Percentiles rank a stretch among this genome's conserved stretches.
Evolutionary conservation across 371 early-diverging fungal genomes (phyloP).

Genomic region (Mucor circinelloides): DNA sequence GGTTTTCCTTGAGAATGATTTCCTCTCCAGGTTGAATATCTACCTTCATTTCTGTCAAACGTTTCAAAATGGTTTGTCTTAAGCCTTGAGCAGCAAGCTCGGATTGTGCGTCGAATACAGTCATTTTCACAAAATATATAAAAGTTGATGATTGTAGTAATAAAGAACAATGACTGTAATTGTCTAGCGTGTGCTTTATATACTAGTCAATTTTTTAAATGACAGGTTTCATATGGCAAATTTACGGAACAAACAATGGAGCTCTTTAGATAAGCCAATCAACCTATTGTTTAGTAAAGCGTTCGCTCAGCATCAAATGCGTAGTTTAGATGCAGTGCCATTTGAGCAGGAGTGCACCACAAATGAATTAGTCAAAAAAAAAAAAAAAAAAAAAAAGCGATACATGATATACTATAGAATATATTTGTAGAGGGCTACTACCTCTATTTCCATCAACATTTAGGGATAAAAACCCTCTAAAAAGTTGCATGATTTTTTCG

Average conservation of each 20-base stretch:
- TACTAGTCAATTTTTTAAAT: not conserved
- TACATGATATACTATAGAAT: not conserved
- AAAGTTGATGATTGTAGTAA: not conserved
- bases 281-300: not conserved
- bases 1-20: slow-evolving; percentile 56
- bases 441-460: not conserved
- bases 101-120: slow-evolving; percentile 23
- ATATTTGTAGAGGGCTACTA: not conserved
- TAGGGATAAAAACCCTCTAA: not conserved
- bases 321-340: not conserved
- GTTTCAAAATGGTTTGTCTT: slow-evolving; percentile 14
- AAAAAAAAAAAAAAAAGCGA: not conserved
- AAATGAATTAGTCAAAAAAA: not conserved
- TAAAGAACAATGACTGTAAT: not conserved
- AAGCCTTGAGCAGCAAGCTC: slow-evolving; percentile 16
- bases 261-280: not conserved
- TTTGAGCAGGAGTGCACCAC: not conserved
- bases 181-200: not conserved
- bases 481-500: not conserved
- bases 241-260: not conserved
- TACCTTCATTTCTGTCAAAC: slow-evolving; percentile 16
- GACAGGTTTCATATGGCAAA: not conserved
- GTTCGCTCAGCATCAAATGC: not conserved
- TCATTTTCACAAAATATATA: slow-evolving; percentile 4
- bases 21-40: slow-evolving; percentile 26